A percentile compares a stretch with the other conserved stretches of the same genome.
Evolutionary conservation across 176 grass and related monocot genomes (phyloP).

Genomic region (Urochloa ruziziensis): DNA sequence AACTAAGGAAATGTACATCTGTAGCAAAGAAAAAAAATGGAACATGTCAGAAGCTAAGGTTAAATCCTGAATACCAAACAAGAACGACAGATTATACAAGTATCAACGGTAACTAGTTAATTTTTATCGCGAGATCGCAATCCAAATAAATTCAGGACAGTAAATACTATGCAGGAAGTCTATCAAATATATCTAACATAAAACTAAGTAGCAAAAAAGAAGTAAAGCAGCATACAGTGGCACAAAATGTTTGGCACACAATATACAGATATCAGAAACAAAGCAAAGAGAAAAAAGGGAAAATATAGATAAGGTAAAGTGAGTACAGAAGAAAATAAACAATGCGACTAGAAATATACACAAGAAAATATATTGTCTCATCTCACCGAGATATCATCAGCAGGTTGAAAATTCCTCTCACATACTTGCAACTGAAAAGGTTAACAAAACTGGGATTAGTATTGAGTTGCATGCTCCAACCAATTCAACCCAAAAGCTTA

Average conservation of each 20-base stretch:
- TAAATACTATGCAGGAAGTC: neutral
- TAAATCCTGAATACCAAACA: constrained; percentile 19
- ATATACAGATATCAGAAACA: constrained; percentile 1
- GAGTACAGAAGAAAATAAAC: neutral
- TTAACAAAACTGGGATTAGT: constrained; percentile 20
- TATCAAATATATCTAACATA: neutral
- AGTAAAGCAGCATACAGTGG: neutral
- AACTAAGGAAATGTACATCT: constrained; percentile 82
- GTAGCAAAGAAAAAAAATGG: constrained; percentile 16
- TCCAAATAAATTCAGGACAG: neutral
- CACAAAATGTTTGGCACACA: neutral
- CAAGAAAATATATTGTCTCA: neutral
- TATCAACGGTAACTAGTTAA: neutral
- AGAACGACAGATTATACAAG: neutral
- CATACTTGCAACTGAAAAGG: constrained; percentile 83
- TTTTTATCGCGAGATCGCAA: neutral
- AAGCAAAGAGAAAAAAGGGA: neutral
- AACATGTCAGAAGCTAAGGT: neutral
- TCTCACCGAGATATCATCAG: constrained; percentile 77
- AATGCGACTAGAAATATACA: neutral
- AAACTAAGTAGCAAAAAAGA: neutral
- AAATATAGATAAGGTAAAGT: neutral
- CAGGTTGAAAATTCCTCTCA: constrained; percentile 93
- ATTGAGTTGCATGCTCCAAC: too few species aligned
- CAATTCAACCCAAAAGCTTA: too few species aligned